Conservation (phyloP, 139 green algal species). For the Bryopsis sp. region DNA sequence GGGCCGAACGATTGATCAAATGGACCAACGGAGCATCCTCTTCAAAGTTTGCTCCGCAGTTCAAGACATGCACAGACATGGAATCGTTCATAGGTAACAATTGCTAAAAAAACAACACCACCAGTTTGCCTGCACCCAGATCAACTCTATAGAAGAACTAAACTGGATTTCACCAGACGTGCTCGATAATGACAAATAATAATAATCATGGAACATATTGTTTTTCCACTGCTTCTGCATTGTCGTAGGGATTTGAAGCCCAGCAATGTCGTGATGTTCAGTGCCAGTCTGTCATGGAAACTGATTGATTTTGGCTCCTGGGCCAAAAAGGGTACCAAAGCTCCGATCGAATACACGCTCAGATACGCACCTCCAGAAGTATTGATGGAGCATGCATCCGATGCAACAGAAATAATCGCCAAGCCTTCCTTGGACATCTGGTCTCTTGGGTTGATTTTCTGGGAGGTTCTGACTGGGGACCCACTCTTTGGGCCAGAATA, state of each 20-base stretch:
- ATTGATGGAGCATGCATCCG: neutral
- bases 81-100: slow-evolving; percentile 9
- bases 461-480: slow-evolving; percentile 6
- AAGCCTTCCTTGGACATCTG: slow-evolving; percentile 8
- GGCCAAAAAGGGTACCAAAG: neutral
- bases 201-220: too few relatives aligned
- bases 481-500: slow-evolving; percentile 1
- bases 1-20: neutral
- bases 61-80: neutral
- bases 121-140: too few relatives aligned
- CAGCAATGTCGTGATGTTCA: slow-evolving; percentile 8
- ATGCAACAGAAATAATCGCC: neutral
- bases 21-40: slow-evolving; percentile 15
- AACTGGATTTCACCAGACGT: too few relatives aligned
- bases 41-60: slow-evolving; percentile 2
- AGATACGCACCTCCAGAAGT: slow-evolving; percentile 11
- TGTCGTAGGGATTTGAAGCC: slow-evolving; percentile 16
- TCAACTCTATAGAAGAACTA: too few relatives aligned
- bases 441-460: slow-evolving; percentile 13
- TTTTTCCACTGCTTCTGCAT: too few relatives aligned
- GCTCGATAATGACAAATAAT: too few relatives aligned
- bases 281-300: neutral
- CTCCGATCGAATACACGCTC: slow-evolving; percentile 14
- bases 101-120: too few relatives aligned
- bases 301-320: slow-evolving; percentile 13